Base-by-base conservation (phyloP, 2,329 filamentous ascomycete genomes). In the Claviceps purpurea region DNA sequence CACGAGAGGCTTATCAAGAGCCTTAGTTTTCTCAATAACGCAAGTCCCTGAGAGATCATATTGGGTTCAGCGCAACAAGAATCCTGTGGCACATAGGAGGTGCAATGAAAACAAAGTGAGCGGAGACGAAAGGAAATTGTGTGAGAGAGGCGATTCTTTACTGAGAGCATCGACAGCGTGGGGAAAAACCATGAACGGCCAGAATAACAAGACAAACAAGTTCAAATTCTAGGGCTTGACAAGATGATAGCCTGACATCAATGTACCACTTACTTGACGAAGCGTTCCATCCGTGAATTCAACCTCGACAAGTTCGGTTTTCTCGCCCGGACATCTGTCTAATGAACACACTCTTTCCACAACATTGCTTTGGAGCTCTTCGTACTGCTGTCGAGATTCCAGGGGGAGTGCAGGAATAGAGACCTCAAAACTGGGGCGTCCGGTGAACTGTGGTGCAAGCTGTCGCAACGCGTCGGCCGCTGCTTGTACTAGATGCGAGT, bases 241-340 rank as follows among this genome's bases (percentile, higher is more conserved):
- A 34, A 34, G n/a, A 51, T 42, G n/a, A 49, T 7, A n/a, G 41
- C 10, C 22, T 34, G 26, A 24, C 4, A 16, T 26, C 18, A 10
- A 5, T 49, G 16, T 43, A 39, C 44, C 13, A 52, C 53, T 39
- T 66, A 77, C 74, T 58, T 67, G 54, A 51, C 73, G 66, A 55
- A 69, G 57, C 49, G 68, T 65, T 24, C 73, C 74, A 56, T 76
- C 73, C 34, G 68, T 68, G 47, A 74, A 76, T 54, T 74, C 72
- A 11, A 72, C 63, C 4, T 57, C 60, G 44, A 70, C 72, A 22
- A 60, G 60, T 1, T 58, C 42, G 30, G 20, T 22, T 10, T 65
- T 57, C 6, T 56, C 59, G 8, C 55, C 53, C 14, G 61, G 59
- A 1, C 58, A 58, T 1, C 58, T 54, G 14, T 62, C 56, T 50